Percentiles rank a stretch among this genome's conserved stretches.
Conservation (phyloP, 2,329 filamentous ascomycete species). For the Paecilomyces dactylethromorphus region DNA sequence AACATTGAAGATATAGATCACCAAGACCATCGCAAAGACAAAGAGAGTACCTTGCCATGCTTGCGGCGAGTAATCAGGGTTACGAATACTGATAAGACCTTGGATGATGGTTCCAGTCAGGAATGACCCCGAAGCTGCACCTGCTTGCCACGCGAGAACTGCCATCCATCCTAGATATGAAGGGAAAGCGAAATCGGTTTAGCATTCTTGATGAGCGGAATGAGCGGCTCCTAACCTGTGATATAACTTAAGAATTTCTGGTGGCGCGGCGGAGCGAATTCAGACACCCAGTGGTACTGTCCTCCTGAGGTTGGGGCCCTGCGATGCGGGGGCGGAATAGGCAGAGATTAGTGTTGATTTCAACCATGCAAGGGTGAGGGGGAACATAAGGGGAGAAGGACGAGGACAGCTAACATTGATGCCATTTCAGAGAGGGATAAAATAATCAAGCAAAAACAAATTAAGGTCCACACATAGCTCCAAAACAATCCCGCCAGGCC, state of each 20-base stretch:
- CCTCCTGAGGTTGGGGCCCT: conserved; percentile 52
- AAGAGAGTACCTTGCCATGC: conserved; percentile 46
- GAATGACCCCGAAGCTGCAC: conserved; percentile 42
- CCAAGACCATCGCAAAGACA: conserved; percentile 39
- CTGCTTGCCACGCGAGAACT: conserved; percentile 45
- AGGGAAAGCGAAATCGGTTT: not conserved
- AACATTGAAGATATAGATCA: conserved; percentile 39
- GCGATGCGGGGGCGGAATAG: not conserved
- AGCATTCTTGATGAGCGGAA: not conserved
- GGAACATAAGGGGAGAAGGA: not conserved
- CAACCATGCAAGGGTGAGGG: not conserved
- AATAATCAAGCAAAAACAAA: conserved; percentile 61
- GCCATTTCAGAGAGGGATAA: conserved; percentile 58
- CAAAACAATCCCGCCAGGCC: conserved; percentile 19
- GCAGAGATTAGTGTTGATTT: not conserved
- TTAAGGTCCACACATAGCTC: conserved; percentile 42
- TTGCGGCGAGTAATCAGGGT: conserved; percentile 33
- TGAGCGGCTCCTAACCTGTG: conserved; percentile 28
- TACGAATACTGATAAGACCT: conserved; percentile 35
- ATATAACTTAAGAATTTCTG: conserved; percentile 52
- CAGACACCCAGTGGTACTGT: conserved; percentile 54
- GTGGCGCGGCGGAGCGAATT: conserved; percentile 43
- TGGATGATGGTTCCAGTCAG: conserved; percentile 45
- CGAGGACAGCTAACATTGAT: conserved; percentile 25
- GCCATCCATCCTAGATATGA: conserved; percentile 43